phyloP scores from a whole-genome alignment of 2,329 filamentous ascomycete species.

The Sphaceloma murrayae region DNA sequence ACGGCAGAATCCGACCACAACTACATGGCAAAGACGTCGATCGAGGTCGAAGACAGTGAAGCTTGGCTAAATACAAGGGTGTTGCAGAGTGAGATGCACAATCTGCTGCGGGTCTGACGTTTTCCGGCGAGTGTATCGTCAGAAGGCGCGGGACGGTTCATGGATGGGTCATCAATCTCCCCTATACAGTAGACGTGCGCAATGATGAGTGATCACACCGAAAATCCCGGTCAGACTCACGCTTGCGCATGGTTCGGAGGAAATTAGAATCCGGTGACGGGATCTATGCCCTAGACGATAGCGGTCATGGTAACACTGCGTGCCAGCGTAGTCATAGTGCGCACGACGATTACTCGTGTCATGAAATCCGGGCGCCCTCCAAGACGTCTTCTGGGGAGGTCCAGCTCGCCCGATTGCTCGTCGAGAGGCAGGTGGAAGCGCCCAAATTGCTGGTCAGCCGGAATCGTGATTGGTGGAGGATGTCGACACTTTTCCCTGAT shows the following conservation, averaged over 20 bases:
- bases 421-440: slow-evolving; percentile 3
- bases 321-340: no score
- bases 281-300: no score
- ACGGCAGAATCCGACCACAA: slow-evolving; percentile 8
- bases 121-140: slow-evolving; percentile 7
- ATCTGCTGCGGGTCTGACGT: slow-evolving; percentile 12
- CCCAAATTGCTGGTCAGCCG: neutral
- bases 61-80: slow-evolving; percentile 16
- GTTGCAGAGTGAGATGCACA: slow-evolving; percentile 14
- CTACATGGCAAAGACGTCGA: slow-evolving; percentile 14
- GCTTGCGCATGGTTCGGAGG: neutral
- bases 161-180: no score
- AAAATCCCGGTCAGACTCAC: neutral
- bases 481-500: neutral
- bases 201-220: slow-evolving; percentile 11
- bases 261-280: neutral
- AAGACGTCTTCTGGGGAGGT: neutral
- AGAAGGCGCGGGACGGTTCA: slow-evolving; percentile 1
- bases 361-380: neutral
- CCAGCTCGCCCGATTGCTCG: slow-evolving; percentile 2
- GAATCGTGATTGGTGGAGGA: slow-evolving; percentile 12
- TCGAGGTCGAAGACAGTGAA: neutral
- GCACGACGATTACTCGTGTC: no score
- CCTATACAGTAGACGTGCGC: no score
- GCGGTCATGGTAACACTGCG: no score